A percentile compares a stretch with the other conserved stretches of the same genome.
Conservation (phyloP, 2,329 filamentous ascomycete genomes). For the Elsinoe necatrix region DNA sequence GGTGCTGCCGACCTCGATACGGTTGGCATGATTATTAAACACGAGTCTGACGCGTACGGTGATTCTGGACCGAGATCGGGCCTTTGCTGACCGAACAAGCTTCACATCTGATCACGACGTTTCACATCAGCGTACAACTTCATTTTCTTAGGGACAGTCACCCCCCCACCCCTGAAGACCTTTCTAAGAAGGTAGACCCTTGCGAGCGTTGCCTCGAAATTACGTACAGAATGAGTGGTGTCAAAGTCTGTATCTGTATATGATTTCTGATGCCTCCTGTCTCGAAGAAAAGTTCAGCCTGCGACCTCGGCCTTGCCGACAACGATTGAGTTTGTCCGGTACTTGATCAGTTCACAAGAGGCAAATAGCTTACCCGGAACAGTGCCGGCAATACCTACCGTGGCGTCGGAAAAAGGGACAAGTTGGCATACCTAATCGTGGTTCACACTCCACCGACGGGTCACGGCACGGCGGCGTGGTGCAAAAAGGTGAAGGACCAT, state of each 20-base stretch:
- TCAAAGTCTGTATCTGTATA: not conserved
- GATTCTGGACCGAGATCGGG: not conserved
- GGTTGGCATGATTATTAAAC: constrained; percentile 11
- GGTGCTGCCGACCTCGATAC: not conserved
- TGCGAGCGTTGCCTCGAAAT: not conserved
- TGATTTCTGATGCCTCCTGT: not conserved
- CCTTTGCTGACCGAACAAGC: constrained; percentile 1
- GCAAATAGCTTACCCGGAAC: not conserved
- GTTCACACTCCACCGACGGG: not conserved
- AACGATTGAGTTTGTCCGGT: not conserved
- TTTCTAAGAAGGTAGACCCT: not conserved
- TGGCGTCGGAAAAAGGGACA: not conserved
- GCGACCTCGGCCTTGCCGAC: not conserved
- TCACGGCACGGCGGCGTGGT: not conserved
- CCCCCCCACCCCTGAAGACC: not conserved
- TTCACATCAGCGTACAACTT: constrained; percentile 3
- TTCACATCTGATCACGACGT: constrained; percentile 9
- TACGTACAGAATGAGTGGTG: not conserved
- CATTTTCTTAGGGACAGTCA: not conserved
- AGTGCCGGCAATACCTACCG: not conserved
- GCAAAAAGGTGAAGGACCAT: not conserved
- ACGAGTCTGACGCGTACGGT: constrained; percentile 4
- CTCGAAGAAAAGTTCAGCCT: not conserved
- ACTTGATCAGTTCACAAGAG: not conserved
- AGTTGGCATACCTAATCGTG: not conserved